Evolutionary conservation across 345 rosid genomes (phyloP).

Genomic region (Sonneratia caseolaris): DNA sequence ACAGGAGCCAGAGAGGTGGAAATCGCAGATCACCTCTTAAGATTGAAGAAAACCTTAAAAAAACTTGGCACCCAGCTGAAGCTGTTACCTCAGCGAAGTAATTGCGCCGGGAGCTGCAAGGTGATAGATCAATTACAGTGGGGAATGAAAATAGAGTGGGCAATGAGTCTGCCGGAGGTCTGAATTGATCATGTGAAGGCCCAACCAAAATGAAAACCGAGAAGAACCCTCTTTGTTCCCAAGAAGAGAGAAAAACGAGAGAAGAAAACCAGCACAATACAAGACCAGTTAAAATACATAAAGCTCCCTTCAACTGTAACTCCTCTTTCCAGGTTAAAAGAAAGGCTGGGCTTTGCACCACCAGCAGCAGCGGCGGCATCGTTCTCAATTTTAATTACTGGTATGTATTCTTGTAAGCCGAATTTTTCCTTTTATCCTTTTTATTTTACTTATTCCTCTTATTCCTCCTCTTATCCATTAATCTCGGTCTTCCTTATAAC

Average conservation of each 20-base stretch:
- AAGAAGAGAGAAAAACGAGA: constrained; percentile 6
- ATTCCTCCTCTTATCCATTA: too few species aligned
- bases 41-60: neutral
- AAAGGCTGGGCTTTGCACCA: too few species aligned
- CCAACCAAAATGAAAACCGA: neutral
- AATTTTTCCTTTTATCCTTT: too few species aligned
- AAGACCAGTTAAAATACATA: constrained; percentile 6
- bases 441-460: too few species aligned
- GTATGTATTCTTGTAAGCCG: too few species aligned
- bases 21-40: neutral
- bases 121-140: neutral
- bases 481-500: neutral
- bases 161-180: constrained; percentile 49
- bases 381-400: too few species aligned
- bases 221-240: neutral
- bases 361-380: too few species aligned
- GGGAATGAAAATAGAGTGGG: constrained; percentile 12
- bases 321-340: constrained; percentile 19
- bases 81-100: neutral
- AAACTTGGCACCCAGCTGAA: neutral
- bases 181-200: constrained; percentile 18
- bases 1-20: neutral
- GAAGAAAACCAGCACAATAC: constrained; percentile 14
- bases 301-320: constrained; percentile 21
- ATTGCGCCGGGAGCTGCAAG: neutral